phyloP scores from a whole-genome alignment of 495 filamentous ascomycete genomes.

The Chaetomium cochliodes region DNA sequence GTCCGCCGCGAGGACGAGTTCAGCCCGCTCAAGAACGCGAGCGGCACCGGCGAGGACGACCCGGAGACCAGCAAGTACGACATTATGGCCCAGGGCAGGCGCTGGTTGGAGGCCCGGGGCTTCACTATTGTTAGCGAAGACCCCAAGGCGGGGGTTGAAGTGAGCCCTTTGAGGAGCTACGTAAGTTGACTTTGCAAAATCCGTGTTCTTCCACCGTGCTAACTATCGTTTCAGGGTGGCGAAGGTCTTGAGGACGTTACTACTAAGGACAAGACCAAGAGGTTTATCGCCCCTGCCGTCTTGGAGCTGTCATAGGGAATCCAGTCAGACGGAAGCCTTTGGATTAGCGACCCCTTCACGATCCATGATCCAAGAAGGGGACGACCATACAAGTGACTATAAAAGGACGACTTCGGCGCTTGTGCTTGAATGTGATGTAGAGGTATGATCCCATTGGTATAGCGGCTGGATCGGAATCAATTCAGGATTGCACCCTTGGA shows the following conservation, averaged over 20 bases:
- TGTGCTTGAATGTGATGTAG: too few relatives aligned
- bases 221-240: conserved; percentile 62
- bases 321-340: neutral
- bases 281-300: conserved; percentile 72
- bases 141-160: conserved; percentile 72
- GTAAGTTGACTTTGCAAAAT: conserved; percentile 58
- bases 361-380: neutral
- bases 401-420: too few relatives aligned
- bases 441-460: neutral
- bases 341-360: neutral
- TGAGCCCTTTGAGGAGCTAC: conserved; percentile 93
- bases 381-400: too few relatives aligned
- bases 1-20: conserved; percentile 98
- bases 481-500: neutral
- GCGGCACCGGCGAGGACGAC: conserved; percentile 87
- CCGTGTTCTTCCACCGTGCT: conserved; percentile 24
- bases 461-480: conserved; percentile 1
- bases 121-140: conserved; percentile 72
- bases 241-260: conserved; percentile 79
- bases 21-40: conserved; percentile 95
- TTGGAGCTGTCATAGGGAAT: neutral
- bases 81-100: conserved; percentile 82
- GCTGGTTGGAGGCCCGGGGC: conserved; percentile 79
- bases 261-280: conserved; percentile 42
- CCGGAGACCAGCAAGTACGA: conserved; percentile 86